A percentile compares a stretch with the other conserved stretches of the same genome.
Conservation (phyloP, 352 stramenopile genomes). For the Blastocystis sp. region DNA sequence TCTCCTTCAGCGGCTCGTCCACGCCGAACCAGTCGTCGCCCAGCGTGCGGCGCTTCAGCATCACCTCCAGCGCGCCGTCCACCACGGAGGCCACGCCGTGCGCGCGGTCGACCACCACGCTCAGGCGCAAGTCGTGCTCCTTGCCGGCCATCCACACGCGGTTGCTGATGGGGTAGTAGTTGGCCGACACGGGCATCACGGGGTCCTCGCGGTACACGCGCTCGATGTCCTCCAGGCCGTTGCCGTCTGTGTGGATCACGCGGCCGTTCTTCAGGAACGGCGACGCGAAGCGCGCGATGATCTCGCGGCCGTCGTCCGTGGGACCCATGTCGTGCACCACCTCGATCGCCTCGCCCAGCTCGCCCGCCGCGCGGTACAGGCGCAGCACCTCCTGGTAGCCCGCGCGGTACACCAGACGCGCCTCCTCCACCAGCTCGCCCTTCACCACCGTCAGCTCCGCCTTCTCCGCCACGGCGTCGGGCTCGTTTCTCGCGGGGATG, state of each 20-base stretch:
- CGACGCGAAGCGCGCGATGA: conserved; percentile 86
- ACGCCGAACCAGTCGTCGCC: conserved; percentile 88
- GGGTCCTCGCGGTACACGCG: conserved; percentile 69
- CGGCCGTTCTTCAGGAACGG: conserved; percentile 41
- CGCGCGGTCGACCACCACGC: conserved; percentile 83
- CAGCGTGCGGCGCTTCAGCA: conserved; percentile 89
- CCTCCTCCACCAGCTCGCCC: conserved; percentile 71
- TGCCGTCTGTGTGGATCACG: conserved; percentile 71
- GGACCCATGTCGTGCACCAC: conserved; percentile 64
- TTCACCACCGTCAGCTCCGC: conserved; percentile 71
- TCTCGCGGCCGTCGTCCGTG: conserved; percentile 85
- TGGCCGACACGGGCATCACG: conserved; percentile 83
- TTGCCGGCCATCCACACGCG: conserved; percentile 87
- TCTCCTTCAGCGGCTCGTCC: conserved; percentile 85
- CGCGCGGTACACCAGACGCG: conserved; percentile 43
- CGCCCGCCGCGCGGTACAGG: conserved; percentile 26
- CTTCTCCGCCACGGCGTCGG: conserved; percentile 13
- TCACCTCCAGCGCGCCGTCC: conserved; percentile 89
- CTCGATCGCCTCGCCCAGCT: conserved; percentile 27
- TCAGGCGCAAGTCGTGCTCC: conserved; percentile 76
- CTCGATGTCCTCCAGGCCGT: conserved; percentile 71
- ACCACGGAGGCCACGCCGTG: conserved; percentile 85
- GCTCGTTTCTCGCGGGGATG: conserved; percentile 76
- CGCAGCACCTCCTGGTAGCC: conserved; percentile 58
- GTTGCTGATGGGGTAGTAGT: conserved; percentile 94